Base-by-base conservation (phyloP, 1,284 basidiomycete genomes). In the Heterobasidion irregulare region DNA sequence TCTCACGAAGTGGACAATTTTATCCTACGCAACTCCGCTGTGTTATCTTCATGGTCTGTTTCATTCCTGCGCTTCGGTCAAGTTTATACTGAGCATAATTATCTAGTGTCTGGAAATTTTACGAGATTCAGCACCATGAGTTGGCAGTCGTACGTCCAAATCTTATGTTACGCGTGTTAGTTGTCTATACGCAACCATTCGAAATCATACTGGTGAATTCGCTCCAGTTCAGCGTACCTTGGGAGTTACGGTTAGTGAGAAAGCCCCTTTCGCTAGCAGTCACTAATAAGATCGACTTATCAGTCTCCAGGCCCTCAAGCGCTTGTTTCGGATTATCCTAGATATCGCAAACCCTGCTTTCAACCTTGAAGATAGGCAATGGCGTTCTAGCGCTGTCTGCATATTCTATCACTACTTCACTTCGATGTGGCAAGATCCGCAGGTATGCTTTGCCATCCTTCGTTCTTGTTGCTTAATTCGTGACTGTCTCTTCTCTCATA, bases 1-100 rank as follows among this genome's bases (percentile, higher is more conserved):
- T 64, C 77, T 0, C 77, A 84, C 59, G 86, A 87, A 66, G 72
- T 85, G 2, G 84, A 87, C 61, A 84, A 86, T 64, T 86, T 88
- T 62, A 75, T 87, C 26, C 64, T 87, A 45, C 75, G 78, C 36
- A 86, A 87, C 59, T 80, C 77, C 15, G 65, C 68, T 41, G 66
- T 79, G 18, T 69, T 89, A 18, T 75, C 75, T 45, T 66, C 70
- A 44, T 86, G 84, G 86, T 86, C 64, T 56, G 75, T 49, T 18
- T 54, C 9, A 38, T 32, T 50, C 19, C 35, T 5, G 8, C 18
- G 4, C 18, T 12, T 47, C 15, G 38, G 12, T 34, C 43, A 13
- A 35, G 44, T 7, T 32, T 19, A 45, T 18, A n/a, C 36, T n/a
- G 4, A 32, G 36, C 19, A 19, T 12, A n/a, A 16, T 32, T 52